Percentiles rank a stretch among this genome's conserved stretches.
Conservation (phyloP, 1,284 basidiomycete species). For the Cryptococcus amylolentus region DNA sequence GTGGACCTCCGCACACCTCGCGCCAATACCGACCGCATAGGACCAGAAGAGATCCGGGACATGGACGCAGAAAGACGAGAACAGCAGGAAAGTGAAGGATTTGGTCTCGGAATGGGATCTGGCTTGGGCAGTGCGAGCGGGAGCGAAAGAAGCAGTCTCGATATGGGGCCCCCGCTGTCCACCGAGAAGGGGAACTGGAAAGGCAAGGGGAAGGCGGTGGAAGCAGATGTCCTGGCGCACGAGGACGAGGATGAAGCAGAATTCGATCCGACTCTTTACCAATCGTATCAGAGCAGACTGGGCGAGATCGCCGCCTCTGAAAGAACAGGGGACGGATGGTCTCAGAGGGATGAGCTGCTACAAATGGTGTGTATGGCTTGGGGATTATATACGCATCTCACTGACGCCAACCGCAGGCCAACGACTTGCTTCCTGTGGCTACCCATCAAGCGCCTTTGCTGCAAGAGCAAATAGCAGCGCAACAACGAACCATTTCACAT, state of each 20-base stretch:
- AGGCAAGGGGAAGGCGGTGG: slow-evolving; percentile 9
- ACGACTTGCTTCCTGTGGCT: slow-evolving; percentile 26
- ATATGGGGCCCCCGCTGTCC: background rate
- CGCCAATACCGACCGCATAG: background rate
- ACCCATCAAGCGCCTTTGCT: slow-evolving; percentile 31
- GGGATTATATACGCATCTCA: background rate
- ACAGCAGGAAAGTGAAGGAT: background rate
- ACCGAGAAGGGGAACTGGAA: slow-evolving; percentile 6
- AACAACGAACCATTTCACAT: slow-evolving; percentile 38
- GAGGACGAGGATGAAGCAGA: slow-evolving; percentile 7
- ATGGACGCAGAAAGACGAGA: background rate
- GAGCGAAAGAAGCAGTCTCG: slow-evolving; percentile 1
- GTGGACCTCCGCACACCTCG: slow-evolving; percentile 22
- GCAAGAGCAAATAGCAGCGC: slow-evolving; percentile 33
- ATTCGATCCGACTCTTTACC: slow-evolving; percentile 15
- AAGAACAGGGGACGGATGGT: slow-evolving; percentile 4
- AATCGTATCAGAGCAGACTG: slow-evolving; percentile 15
- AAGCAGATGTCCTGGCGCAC: background rate
- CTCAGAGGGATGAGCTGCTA: slow-evolving; percentile 21
- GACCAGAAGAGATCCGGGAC: background rate
- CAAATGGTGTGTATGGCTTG: slow-evolving; percentile 24
- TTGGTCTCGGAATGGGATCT: background rate
- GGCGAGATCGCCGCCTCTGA: slow-evolving; percentile 1
- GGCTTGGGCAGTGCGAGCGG: background rate
- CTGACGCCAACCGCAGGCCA: slow-evolving; percentile 21